A percentile compares a stretch with the other conserved stretches of the same genome.
Conservation (phyloP, 306 rosid species). For the Quercus engelmannii region DNA sequence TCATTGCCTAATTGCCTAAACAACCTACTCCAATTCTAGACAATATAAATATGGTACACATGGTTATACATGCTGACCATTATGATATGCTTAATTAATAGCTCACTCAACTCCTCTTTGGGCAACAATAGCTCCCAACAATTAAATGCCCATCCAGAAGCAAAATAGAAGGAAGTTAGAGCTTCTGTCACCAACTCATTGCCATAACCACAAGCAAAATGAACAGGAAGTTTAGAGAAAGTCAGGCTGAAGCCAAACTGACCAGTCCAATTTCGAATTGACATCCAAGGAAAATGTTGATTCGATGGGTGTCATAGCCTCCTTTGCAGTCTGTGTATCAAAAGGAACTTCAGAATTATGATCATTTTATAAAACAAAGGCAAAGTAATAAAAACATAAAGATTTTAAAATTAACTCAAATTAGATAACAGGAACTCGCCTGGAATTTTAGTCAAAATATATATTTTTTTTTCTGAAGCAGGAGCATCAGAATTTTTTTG, state of each 20-base stretch:
- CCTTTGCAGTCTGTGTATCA: conserved; percentile 63
- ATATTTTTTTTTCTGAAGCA: background rate
- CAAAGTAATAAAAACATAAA: conserved; percentile 8
- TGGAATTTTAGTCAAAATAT: conserved; percentile 3
- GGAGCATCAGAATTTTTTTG: background rate
- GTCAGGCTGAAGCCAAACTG: conserved; percentile 1
- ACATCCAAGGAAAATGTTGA: conserved; percentile 60
- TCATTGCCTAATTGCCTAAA: background rate
- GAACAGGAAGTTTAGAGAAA: conserved; percentile 2
- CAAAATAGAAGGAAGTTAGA: background rate
- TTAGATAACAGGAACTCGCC: conserved; percentile 13
- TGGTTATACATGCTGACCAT: background rate
- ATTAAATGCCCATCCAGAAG: background rate
- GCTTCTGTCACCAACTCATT: background rate
- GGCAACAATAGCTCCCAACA: background rate
- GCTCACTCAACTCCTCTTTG: background rate
- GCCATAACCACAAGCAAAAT: background rate
- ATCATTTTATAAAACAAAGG: conserved; percentile 17
- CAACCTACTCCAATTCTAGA: background rate
- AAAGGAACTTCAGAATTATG: conserved; percentile 9
- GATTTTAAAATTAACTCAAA: background rate
- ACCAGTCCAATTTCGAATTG: conserved; percentile 54
- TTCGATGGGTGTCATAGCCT: conserved; percentile 61
- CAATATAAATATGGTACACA: background rate
- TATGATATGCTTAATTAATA: background rate